These are phyloP conservation scores for Casuarina equisetifolia DNA, from an alignment of 306 rosid species.

Conservation along the genomic window DNA sequence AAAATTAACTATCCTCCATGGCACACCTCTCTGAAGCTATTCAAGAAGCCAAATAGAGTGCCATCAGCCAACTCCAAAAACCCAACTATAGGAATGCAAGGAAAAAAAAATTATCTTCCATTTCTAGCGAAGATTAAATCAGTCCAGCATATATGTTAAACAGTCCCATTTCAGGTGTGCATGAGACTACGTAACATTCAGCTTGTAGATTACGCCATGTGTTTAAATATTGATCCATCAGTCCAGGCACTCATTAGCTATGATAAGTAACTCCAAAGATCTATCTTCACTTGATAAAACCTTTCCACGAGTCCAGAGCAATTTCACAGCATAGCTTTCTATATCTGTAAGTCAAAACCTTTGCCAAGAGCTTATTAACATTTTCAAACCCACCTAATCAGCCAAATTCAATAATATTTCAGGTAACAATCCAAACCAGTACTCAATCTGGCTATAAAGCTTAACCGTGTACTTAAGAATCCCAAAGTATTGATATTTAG, in stretches of 20 bases:
- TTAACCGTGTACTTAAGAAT: not conserved
- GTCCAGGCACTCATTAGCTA: not conserved
- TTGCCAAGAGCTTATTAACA: not conserved
- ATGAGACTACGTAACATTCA: not conserved
- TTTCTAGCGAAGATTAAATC: not conserved
- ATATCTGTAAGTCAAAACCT: not conserved
- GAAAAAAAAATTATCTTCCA: not conserved
- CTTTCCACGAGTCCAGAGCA: not conserved
- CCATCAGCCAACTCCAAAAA: not conserved
- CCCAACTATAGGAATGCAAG: not conserved
- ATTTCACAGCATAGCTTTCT: not conserved
- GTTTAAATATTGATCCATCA: not conserved
- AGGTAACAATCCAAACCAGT: not conserved
- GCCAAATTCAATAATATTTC: not conserved
- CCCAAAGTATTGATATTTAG: not conserved
- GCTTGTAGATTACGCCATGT: not conserved
- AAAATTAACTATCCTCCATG: not conserved
- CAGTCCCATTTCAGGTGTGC: not conserved
- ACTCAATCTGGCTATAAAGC: not conserved
- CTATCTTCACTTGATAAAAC: not conserved
- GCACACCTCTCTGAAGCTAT: not conserved
- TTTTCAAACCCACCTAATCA: not conserved
- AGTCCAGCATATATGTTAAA: not conserved
- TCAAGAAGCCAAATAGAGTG: not conserved
- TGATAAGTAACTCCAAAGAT: not conserved